Conservation (phyloP, 2,329 filamentous ascomycete species). For the Diaporthe ilicicola region DNA sequence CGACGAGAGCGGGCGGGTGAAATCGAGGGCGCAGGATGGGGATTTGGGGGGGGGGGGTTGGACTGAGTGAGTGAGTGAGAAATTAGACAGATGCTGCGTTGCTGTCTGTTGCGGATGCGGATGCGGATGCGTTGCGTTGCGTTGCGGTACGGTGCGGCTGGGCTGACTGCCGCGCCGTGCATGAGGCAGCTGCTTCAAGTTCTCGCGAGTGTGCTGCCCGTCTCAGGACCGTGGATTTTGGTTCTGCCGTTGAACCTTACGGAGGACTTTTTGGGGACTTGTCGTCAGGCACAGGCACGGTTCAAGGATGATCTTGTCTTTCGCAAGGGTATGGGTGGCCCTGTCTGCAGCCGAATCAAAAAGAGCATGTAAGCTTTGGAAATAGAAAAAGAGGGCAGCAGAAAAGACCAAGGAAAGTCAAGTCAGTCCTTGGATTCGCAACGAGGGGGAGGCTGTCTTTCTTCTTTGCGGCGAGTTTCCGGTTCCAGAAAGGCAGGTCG, state of each 20-base stretch:
- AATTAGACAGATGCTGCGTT: constrained; percentile 30
- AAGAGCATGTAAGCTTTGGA: not conserved
- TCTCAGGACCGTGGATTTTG: constrained; percentile 18
- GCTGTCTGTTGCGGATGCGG: not conserved
- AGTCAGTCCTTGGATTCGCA: not conserved
- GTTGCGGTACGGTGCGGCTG: constrained; percentile 11
- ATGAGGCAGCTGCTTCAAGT: constrained; percentile 25
- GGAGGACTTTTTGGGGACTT: not conserved
- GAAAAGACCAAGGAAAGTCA: not conserved
- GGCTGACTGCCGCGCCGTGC: constrained; percentile 23
- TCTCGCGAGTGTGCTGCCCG: constrained; percentile 10
- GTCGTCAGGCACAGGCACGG: not conserved
- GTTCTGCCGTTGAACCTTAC: constrained; percentile 20
- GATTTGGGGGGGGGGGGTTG: not conserved
- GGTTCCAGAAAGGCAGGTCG: constrained; percentile 10
- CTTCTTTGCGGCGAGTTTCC: constrained; percentile 7
- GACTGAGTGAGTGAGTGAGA: constrained; percentile 28
- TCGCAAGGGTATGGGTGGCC: constrained; percentile 14
- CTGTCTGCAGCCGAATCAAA: not conserved
- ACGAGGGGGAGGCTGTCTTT: not conserved
- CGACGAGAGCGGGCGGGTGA: constrained; percentile 3
- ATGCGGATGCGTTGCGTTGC: not conserved
- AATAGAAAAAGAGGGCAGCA: not conserved
- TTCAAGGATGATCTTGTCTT: not conserved
- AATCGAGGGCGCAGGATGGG: constrained; percentile 16